phyloP scores from a whole-genome alignment of 352 stramenopile genomes.

The Pythium dissimile region DNA sequence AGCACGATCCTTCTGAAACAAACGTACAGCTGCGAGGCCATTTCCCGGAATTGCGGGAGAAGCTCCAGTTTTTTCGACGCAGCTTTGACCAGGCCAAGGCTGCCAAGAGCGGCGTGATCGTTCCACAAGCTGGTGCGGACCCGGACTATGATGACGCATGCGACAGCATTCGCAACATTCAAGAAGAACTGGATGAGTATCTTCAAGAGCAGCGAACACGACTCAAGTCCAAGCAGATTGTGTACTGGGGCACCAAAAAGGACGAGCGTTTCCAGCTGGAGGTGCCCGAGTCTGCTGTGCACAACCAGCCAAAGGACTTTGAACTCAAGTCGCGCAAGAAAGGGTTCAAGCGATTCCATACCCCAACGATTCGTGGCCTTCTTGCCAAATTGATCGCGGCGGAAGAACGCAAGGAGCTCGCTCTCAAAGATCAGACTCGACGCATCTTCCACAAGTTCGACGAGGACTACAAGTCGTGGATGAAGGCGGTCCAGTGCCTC shows the following conservation, averaged over 20 bases:
- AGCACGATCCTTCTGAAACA: conserved; percentile 11
- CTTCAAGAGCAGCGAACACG: conserved; percentile 68
- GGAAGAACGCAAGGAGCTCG: conserved; percentile 78
- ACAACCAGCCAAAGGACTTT: conserved; percentile 93
- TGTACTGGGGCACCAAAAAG: conserved; percentile 95
- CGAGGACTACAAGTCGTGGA: conserved; percentile 90
- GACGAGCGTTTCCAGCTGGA: conserved; percentile 93
- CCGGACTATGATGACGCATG: conserved; percentile 92
- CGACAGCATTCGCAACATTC: conserved; percentile 82
- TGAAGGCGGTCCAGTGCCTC: conserved; percentile 90
- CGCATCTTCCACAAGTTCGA: conserved; percentile 98
- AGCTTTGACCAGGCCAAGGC: conserved; percentile 96
- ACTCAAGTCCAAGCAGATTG: conserved; percentile 82
- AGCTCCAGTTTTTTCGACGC: conserved; percentile 94
- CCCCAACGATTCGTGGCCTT: conserved; percentile 75
- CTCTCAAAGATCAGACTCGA: conserved; percentile 87
- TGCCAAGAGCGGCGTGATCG: conserved; percentile 89
- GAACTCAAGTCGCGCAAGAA: conserved; percentile 93
- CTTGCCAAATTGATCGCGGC: conserved; percentile 70
- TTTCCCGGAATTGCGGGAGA: conserved; percentile 90
- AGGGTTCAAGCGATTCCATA: conserved; percentile 92
- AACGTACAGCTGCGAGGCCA: conserved; percentile 32
- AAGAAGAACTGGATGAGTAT: conserved; percentile 91
- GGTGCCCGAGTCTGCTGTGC: conserved; percentile 78
- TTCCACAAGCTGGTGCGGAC: conserved; percentile 93